These are phyloP conservation scores for Hamamelis virginiana DNA, from an alignment of 164 flowering plant genomes.

Conservation along the genomic window DNA sequence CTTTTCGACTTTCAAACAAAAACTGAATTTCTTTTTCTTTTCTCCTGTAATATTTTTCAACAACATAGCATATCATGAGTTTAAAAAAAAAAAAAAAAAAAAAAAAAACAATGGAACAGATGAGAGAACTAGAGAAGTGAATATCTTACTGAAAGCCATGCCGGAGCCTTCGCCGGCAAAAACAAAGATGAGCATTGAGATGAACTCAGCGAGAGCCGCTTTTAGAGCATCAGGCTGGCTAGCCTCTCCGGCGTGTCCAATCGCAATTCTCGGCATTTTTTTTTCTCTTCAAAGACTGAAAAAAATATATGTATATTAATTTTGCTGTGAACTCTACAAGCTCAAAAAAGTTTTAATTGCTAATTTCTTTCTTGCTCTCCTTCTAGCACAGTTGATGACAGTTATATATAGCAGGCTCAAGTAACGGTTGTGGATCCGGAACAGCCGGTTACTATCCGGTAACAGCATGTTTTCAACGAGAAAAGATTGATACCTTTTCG, in stretches of 20 bases:
- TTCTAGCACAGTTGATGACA: not conserved
- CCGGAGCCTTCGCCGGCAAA: slow-evolving; percentile 77
- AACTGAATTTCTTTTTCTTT: too few species aligned
- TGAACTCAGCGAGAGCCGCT: slow-evolving; percentile 67
- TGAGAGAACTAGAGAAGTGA: too few species aligned
- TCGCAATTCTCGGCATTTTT: slow-evolving; percentile 48
- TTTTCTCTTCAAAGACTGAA: slow-evolving; percentile 19
- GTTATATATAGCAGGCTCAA: slow-evolving; percentile 20
- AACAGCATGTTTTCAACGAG: slow-evolving; percentile 11
- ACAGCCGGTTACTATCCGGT: slow-evolving; percentile 19
- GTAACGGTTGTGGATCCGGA: slow-evolving; percentile 13
- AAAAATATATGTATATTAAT: not conserved
- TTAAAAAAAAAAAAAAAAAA: too few species aligned
- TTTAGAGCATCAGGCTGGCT: slow-evolving; percentile 43
- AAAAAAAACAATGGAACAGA: too few species aligned
- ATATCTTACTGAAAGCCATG: slow-evolving; percentile 59
- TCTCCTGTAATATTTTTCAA: too few species aligned
- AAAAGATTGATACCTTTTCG: not conserved
- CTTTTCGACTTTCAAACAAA: too few species aligned
- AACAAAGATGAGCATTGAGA: slow-evolving; percentile 59
- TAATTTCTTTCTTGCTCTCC: not conserved
- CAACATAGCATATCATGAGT: too few species aligned
- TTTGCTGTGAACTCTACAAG: too few species aligned
- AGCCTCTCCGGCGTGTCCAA: slow-evolving; percentile 45
- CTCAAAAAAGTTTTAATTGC: not conserved